These are phyloP conservation scores for Saccharomyces eubayanus DNA, from an alignment of 805 yeast species.

Conservation along the genomic window DNA sequence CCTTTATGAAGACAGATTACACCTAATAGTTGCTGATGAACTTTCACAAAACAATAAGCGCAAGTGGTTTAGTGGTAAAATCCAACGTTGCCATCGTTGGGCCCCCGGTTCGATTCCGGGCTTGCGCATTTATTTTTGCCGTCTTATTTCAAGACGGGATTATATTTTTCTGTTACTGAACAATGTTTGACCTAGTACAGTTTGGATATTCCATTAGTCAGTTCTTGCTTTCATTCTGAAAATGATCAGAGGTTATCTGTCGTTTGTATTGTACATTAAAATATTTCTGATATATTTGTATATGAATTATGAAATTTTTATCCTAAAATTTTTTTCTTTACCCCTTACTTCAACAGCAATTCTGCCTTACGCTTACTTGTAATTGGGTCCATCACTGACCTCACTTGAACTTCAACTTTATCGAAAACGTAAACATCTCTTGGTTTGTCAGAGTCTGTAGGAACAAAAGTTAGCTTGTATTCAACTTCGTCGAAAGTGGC, in stretches of 20 bases:
- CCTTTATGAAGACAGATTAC: too few species aligned
- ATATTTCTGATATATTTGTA: not conserved
- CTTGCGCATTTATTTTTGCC: constrained; percentile 16
- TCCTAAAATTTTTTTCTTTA: not conserved
- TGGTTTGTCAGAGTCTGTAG: constrained; percentile 35
- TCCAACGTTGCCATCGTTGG: constrained; percentile 29
- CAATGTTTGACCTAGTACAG: not conserved
- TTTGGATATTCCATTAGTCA: not conserved
- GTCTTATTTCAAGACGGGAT: constrained; percentile 1
- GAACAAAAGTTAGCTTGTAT: constrained; percentile 53
- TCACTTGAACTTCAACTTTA: constrained; percentile 73
- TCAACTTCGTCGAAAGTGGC: constrained; percentile 70
- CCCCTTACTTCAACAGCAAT: constrained; percentile 43
- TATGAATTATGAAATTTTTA: not conserved
- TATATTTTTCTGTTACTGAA: not conserved
- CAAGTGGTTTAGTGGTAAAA: constrained; percentile 28
- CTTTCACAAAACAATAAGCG: too few species aligned
- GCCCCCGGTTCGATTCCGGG: constrained; percentile 30
- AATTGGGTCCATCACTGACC: constrained; percentile 71
- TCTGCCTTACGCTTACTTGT: constrained; percentile 92
- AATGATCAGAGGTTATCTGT: not conserved
- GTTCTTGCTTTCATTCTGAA: not conserved
- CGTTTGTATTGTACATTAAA: not conserved
- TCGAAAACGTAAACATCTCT: constrained; percentile 70
- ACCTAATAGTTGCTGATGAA: too few species aligned